A percentile compares a stretch with the other conserved stretches of the same genome.
Evolutionary conservation across 352 stramenopile genomes (phyloP).

Genomic region (Thalassiosira mediterranea): DNA sequence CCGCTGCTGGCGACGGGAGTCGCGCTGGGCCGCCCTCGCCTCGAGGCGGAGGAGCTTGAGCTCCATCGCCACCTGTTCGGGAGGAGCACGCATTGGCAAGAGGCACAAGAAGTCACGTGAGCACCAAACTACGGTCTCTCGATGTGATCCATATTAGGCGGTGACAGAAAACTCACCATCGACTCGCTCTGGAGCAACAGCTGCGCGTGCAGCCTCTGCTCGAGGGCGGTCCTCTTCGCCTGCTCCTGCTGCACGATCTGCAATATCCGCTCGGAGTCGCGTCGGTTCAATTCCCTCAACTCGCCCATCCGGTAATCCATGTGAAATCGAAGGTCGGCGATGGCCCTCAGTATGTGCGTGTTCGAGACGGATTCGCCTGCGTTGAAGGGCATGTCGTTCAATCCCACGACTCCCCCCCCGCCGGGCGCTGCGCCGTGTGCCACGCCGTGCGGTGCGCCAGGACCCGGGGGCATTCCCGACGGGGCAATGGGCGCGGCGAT

Average conservation of each 20-base stretch:
- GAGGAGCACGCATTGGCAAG: too few relatives aligned
- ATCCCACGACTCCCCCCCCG: not conserved
- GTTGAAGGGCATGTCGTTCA: constrained; percentile 14
- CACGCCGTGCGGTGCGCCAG: too few relatives aligned
- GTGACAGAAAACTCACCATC: constrained; percentile 64
- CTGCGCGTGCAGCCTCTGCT: constrained; percentile 58
- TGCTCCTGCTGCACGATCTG: constrained; percentile 61
- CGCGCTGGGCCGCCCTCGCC: constrained; percentile 52
- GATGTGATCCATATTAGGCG: too few relatives aligned
- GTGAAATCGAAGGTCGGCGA: constrained; percentile 50
- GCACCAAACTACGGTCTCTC: not conserved
- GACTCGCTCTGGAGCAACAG: constrained; percentile 62
- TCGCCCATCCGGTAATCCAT: constrained; percentile 52
- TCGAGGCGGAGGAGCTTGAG: constrained; percentile 61
- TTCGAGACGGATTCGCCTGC: constrained; percentile 52
- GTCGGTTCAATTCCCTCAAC: constrained; percentile 28
- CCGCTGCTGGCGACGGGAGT: constrained; percentile 20
- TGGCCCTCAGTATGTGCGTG: constrained; percentile 51
- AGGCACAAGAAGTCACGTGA: not conserved
- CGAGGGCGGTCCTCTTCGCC: constrained; percentile 45
- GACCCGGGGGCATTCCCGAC: not conserved
- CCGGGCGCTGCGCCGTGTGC: not conserved
- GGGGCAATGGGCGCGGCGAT: not conserved
- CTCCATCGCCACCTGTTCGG: constrained; percentile 60
- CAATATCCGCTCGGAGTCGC: constrained; percentile 46